Conservation (phyloP, 2,329 filamentous ascomycete species). For the Didymella lethalis region DNA sequence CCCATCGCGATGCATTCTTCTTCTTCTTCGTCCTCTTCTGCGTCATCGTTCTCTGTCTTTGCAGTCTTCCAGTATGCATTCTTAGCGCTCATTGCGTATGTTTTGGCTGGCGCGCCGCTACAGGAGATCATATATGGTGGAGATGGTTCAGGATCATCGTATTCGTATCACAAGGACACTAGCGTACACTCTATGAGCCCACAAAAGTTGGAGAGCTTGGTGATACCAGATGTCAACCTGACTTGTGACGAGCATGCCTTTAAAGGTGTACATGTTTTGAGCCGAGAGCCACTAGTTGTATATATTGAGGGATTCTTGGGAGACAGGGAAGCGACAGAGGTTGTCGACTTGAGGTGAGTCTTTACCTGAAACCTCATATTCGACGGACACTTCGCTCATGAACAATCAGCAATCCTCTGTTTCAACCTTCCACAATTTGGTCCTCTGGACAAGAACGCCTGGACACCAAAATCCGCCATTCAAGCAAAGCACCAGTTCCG, state of each 20-base stretch:
- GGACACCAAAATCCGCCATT: constrained; percentile 61
- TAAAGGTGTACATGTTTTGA: constrained; percentile 58
- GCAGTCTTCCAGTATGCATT: constrained; percentile 40
- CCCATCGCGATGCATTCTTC: constrained; percentile 4
- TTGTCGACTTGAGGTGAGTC: constrained; percentile 62
- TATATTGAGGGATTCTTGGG: constrained; percentile 66
- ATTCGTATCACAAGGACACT: constrained; percentile 23
- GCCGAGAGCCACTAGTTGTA: constrained; percentile 62
- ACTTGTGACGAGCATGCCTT: constrained; percentile 51
- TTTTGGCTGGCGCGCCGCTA: constrained; percentile 49
- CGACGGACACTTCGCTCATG: background rate
- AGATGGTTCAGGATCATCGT: constrained; percentile 4
- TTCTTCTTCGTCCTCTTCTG: background rate
- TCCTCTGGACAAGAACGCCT: constrained; percentile 57
- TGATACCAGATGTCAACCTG: constrained; percentile 52
- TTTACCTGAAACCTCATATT: background rate
- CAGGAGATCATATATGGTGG: constrained; percentile 26
- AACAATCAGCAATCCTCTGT: constrained; percentile 55
- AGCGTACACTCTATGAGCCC: constrained; percentile 23
- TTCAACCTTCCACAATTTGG: constrained; percentile 63
- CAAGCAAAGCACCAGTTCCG: constrained; percentile 57
- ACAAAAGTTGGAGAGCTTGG: constrained; percentile 47
- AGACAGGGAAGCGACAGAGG: constrained; percentile 57
- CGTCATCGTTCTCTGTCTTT: constrained; percentile 5
- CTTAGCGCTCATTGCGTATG: constrained; percentile 40